These are phyloP conservation scores for Arthrobotrys iridis DNA, from an alignment of 2,329 filamentous ascomycete genomes.

Conservation along the genomic window DNA sequence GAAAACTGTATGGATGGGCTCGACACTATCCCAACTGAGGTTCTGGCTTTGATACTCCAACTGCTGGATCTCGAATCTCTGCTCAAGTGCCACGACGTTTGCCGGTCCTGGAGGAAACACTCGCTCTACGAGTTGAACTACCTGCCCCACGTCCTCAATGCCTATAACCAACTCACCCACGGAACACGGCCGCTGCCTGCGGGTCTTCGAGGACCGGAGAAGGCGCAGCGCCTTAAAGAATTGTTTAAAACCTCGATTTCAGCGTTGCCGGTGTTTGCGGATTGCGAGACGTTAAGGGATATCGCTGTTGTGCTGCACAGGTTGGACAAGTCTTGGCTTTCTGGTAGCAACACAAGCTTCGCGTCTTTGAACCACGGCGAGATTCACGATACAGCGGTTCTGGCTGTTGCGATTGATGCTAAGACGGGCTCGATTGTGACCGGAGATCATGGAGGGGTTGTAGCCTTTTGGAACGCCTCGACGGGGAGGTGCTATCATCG, in stretches of 20 bases:
- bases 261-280: constrained; percentile 49
- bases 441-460: constrained; percentile 22
- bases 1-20: constrained; percentile 49
- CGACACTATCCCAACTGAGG: constrained; percentile 36
- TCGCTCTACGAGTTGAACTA: constrained; percentile 49
- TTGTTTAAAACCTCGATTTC: constrained; percentile 45
- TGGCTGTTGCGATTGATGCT: constrained; percentile 37
- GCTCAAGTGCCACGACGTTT: constrained; percentile 52
- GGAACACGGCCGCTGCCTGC: constrained; percentile 44
- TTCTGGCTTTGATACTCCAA: constrained; percentile 47
- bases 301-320: constrained; percentile 43
- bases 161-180: constrained; percentile 47
- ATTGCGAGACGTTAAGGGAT: constrained; percentile 48
- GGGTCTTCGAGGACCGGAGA: constrained; percentile 16
- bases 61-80: constrained; percentile 51
- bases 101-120: constrained; percentile 44
- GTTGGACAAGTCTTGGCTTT: constrained; percentile 51
- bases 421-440: constrained; percentile 39
- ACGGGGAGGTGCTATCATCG: constrained; percentile 4
- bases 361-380: constrained; percentile 27
- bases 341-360: constrained; percentile 45
- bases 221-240: constrained; percentile 17
- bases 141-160: constrained; percentile 48
- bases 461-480: constrained; percentile 46
- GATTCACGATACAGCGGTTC: constrained; percentile 16